phyloP scores from a whole-genome alignment of 768 basidiomycete genomes.

The Holtermannia corniformis region DNA sequence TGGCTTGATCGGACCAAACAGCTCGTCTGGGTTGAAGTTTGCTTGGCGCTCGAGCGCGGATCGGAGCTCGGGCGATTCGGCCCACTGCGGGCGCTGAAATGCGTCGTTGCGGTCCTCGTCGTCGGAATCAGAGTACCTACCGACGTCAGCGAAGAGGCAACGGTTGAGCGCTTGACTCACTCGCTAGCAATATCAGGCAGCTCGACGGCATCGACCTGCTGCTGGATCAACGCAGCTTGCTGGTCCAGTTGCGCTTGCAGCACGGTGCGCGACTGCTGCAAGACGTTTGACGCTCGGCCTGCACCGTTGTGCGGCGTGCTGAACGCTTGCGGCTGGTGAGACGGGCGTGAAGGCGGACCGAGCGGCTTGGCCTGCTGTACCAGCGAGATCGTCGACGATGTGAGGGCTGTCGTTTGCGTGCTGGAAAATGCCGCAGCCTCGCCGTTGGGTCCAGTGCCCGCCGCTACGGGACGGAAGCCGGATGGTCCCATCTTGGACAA shows the following conservation, averaged over 20 bases:
- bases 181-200: conserved; percentile 93
- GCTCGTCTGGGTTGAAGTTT: conserved; percentile 62
- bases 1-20: conserved; percentile 81
- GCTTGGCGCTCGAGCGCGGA: conserved; percentile 72
- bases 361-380: conserved; percentile 17
- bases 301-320: not conserved
- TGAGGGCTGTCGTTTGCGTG: conserved; percentile 1
- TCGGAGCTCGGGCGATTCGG: conserved; percentile 76
- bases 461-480: conserved; percentile 15
- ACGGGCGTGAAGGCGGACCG: conserved; percentile 30
- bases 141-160: not conserved
- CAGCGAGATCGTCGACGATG: conserved; percentile 18
- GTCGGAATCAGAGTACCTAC: conserved; percentile 74
- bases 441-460: not conserved
- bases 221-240: conserved; percentile 21
- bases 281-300: conserved; percentile 9
- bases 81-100: conserved; percentile 63
- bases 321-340: conserved; percentile 5
- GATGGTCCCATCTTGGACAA: conserved; percentile 24
- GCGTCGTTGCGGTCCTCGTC: conserved; percentile 67
- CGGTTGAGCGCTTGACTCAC: conserved; percentile 37
- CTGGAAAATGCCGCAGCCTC: not conserved
- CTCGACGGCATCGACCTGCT: conserved; percentile 49
- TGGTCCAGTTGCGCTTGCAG: conserved; percentile 25
- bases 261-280: conserved; percentile 23